phyloP scores from a whole-genome alignment of 306 rosid species.

The Gillenia trifoliata region DNA sequence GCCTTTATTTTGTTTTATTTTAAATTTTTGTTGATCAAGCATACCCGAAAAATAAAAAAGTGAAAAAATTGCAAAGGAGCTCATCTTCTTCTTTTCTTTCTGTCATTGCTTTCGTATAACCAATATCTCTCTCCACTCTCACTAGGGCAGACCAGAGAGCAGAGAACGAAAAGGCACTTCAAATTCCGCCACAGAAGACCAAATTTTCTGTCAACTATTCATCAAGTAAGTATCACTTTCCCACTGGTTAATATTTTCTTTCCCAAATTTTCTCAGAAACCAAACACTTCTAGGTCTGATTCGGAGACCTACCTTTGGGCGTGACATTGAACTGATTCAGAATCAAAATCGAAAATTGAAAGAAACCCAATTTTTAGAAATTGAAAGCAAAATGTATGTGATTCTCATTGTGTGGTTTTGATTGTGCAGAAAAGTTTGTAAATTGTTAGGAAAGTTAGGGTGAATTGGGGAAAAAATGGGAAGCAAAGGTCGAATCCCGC shows the following conservation, averaged over 20 bases:
- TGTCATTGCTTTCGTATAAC: background rate
- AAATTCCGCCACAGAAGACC: background rate
- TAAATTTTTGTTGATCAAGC: too few relatives aligned
- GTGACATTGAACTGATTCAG: background rate
- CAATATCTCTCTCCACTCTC: background rate
- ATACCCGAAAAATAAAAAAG: too few relatives aligned
- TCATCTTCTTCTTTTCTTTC: background rate
- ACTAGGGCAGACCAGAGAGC: background rate
- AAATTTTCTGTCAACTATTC: background rate
- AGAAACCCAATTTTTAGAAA: background rate
- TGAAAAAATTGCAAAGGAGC: background rate
- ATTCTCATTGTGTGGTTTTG: background rate
- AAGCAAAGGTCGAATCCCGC: slow-evolving; percentile 86
- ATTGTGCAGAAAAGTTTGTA: background rate
- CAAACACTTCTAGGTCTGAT: slow-evolving; percentile 1
- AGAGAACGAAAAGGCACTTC: background rate
- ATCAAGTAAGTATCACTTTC: background rate
- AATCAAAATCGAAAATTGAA: background rate
- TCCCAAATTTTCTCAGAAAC: background rate
- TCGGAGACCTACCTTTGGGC: background rate
- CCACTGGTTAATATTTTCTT: background rate
- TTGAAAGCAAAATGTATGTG: background rate
- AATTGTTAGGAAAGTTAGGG: slow-evolving; percentile 1
- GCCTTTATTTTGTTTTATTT: too few relatives aligned
- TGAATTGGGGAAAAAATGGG: slow-evolving; percentile 41